phyloP scores from a whole-genome alignment of 2,329 filamentous ascomycete genomes.

The Colletotrichum sp. region DNA sequence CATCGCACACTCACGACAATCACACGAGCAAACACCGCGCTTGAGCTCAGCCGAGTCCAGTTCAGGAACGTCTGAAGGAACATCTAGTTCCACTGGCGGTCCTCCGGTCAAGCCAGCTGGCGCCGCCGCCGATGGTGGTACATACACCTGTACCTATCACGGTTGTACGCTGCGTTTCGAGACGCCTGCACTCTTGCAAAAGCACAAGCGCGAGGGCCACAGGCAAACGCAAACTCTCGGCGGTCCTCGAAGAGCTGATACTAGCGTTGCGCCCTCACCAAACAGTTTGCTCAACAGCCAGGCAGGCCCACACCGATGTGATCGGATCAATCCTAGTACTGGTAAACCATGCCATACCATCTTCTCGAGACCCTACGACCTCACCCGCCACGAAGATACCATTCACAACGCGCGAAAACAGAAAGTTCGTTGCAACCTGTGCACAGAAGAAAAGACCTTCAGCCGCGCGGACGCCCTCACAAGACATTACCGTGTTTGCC shows the following conservation, averaged over 20 bases:
- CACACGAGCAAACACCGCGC: slow-evolving; percentile 38
- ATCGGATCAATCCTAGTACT: slow-evolving; percentile 91
- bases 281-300: slow-evolving; percentile 75
- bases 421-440: slow-evolving; percentile 91
- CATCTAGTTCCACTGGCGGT: slow-evolving; percentile 33
- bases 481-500: slow-evolving; percentile 91
- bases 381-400: slow-evolving; percentile 95
- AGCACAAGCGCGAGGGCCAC: slow-evolving; percentile 94
- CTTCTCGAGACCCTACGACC: slow-evolving; percentile 94
- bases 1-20: slow-evolving; percentile 40
- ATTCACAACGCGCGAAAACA: slow-evolving; percentile 95
- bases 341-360: slow-evolving; percentile 93
- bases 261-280: slow-evolving; percentile 53
- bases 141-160: slow-evolving; percentile 96
- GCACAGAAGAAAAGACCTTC: slow-evolving; percentile 96
- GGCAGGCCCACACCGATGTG: slow-evolving; percentile 90
- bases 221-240: slow-evolving; percentile 69
- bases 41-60: slow-evolving; percentile 50
- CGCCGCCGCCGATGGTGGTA: slow-evolving; percentile 78
- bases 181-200: slow-evolving; percentile 83
- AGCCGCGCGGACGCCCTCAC: slow-evolving; percentile 94
- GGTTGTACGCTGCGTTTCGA: slow-evolving; percentile 90
- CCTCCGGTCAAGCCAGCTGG: slow-evolving; percentile 58
- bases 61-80: slow-evolving; percentile 20
- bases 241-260: slow-evolving; percentile 34